Conservation (phyloP, 306 rosid species). For the Prunus mira region DNA sequence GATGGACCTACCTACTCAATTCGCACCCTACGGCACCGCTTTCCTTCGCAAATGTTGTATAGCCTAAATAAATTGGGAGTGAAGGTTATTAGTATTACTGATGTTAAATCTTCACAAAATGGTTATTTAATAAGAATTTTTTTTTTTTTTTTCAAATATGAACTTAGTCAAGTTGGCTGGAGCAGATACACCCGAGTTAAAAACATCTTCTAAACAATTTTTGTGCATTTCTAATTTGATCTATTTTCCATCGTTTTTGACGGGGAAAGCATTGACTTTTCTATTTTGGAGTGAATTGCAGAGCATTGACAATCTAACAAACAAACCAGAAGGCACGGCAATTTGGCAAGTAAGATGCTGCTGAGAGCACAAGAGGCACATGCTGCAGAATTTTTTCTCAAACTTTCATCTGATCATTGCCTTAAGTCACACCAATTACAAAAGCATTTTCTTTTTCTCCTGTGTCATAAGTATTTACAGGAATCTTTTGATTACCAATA, state of each 20-base stretch:
- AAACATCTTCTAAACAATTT: not conserved
- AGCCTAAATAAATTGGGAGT: conserved; percentile 8
- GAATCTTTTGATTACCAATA: conserved; percentile 18
- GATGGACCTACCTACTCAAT: conserved; percentile 27
- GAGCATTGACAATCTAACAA: conserved; percentile 9
- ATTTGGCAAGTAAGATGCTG: not conserved
- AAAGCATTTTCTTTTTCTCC: not conserved
- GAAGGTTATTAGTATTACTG: not conserved
- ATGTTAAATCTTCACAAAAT: too few species aligned
- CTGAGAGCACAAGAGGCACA: conserved; percentile 11
- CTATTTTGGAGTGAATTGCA: not conserved
- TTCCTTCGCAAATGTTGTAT: not conserved
- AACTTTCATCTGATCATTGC: conserved; percentile 2
- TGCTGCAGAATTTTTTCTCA: not conserved
- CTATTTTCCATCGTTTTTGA: too few species aligned
- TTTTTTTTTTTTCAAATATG: too few species aligned
- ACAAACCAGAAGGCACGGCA: not conserved
- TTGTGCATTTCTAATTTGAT: not conserved
- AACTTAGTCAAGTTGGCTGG: fast-evolving
- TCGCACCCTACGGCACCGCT: not conserved
- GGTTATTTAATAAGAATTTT: too few species aligned
- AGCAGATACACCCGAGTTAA: too few species aligned
- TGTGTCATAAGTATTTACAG: not conserved
- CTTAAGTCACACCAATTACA: not conserved
- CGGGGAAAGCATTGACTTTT: not conserved